Base-by-base conservation (phyloP, 163 green algal species). In the Chlorella variabilis region DNA sequence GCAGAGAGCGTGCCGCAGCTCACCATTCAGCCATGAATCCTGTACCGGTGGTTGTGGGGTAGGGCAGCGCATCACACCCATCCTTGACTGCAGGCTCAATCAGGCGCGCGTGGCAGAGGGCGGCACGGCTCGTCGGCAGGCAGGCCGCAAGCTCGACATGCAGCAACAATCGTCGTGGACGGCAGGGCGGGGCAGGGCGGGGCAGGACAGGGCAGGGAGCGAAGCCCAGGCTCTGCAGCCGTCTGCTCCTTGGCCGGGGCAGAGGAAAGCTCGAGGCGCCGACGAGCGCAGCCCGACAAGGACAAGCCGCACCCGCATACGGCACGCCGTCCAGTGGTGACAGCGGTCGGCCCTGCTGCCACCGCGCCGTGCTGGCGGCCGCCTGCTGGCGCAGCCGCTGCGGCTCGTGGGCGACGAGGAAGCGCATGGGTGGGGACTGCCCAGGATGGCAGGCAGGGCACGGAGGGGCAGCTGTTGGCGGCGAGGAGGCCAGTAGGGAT, bases 301-400 rank as follows among this genome's bases (percentile, higher is more conserved):
- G n/a, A n/a, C n/a, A n/a, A n/a, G n/a, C 11, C 49, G 1, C 36
- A 79, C 71, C 71, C 69, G 86, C 86, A 80, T 89, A 95, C 0
- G 90, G 90, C 48, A 97, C 89, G 15, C 93, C 92, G 58, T 96
- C 92, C 59, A 96, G 76, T 20, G 86, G 49, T 6, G 86, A 92
- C 42, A 94, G 82, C 3, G 83, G 83, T 38, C 42, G 68, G 15
- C 84, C 81, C 6, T 63, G 58, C 23, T 27, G 21, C 38, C 87
- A 94, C 33, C 91, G 88, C 49, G 42, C 70, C 36, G 83, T 82
- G 4, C 87, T 84, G 18, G 75, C 85, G 3, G 69, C 75, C 3
- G 89, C 90, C 42, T 90, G 83, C 21, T 34, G 29, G 31, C 80
- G 65, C 18, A 93, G 54, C 38, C 84, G 81, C 27, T 77, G 59